Evolutionary conservation across 2,329 filamentous ascomycete genomes (phyloP).

Genomic region (Dactylonectria macrodidyma): DNA sequence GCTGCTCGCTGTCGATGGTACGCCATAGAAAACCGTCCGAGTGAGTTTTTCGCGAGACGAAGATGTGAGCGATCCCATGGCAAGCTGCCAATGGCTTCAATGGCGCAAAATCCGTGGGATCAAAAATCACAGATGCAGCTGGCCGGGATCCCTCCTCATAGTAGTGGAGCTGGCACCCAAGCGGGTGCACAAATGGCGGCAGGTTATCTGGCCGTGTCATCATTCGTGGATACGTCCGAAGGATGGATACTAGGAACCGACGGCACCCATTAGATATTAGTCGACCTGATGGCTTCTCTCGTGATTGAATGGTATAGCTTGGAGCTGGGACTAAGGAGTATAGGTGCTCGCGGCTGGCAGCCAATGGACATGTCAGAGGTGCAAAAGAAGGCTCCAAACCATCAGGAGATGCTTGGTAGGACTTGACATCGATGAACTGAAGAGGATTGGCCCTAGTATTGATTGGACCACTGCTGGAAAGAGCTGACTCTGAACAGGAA

Average conservation of each 20-base stretch:
- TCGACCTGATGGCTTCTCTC: neutral
- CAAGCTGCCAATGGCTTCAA: slow-evolving; percentile 17
- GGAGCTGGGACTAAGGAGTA: neutral
- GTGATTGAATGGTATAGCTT: neutral
- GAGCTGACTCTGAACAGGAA: neutral
- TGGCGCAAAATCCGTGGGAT: neutral
- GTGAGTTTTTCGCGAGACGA: slow-evolving; percentile 1
- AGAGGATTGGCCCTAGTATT: no score
- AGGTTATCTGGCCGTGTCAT: slow-evolving; percentile 3
- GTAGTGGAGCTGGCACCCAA: slow-evolving; percentile 11
- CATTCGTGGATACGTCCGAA: slow-evolving; percentile 18
- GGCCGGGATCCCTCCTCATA: neutral
- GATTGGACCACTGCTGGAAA: neutral
- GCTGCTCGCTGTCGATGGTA: slow-evolving; percentile 15
- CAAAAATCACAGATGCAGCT: neutral
- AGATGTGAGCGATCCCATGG: neutral
- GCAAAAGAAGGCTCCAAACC: no score
- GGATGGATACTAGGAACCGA: slow-evolving; percentile 6
- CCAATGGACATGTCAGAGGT: neutral
- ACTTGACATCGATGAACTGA: neutral
- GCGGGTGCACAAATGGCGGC: slow-evolving; percentile 12
- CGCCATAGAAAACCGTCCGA: slow-evolving; percentile 14
- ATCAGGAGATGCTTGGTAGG: neutral
- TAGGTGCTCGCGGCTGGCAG: neutral
- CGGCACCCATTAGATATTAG: slow-evolving; percentile 1